Evolutionary conservation across 2,329 filamentous ascomycete genomes (phyloP).

Genomic region (Aaosphaeria arxii): DNA sequence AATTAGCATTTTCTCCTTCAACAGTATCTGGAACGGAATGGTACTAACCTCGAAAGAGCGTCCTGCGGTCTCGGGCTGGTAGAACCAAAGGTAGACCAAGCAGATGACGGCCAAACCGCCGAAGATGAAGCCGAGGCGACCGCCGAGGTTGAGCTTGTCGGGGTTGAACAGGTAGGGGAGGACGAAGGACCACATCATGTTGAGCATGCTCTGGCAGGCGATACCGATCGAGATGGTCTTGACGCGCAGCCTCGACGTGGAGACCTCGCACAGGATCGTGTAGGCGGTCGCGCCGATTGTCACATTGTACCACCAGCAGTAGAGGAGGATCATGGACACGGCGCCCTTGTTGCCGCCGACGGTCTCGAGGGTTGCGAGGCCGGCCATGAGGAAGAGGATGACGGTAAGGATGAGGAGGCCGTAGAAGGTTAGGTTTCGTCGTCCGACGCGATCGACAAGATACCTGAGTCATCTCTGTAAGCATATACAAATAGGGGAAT

Average conservation of each 20-base stretch:
- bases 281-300: constrained; percentile 85
- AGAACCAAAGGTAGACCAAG: constrained; percentile 74
- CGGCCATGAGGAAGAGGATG: constrained; percentile 63
- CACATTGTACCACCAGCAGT: constrained; percentile 71
- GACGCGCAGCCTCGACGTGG: constrained; percentile 75
- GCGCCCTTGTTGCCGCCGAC: constrained; percentile 55
- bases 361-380: constrained; percentile 39
- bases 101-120: constrained; percentile 74
- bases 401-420: constrained; percentile 58
- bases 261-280: constrained; percentile 77
- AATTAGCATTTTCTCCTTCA: no score
- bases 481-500: no score
- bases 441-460: constrained; percentile 72
- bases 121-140: constrained; percentile 83
- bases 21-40: no score
- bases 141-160: constrained; percentile 58
- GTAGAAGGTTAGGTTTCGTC: constrained; percentile 69
- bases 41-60: constrained; percentile 65
- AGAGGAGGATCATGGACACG: constrained; percentile 30
- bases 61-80: constrained; percentile 72
- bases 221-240: constrained; percentile 55
- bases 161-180: constrained; percentile 40
- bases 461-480: constrained; percentile 13
- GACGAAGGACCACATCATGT: constrained; percentile 38
- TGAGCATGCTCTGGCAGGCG: constrained; percentile 29